Percentiles rank a stretch among this genome's conserved stretches.
Conservation (phyloP, 2,329 filamentous ascomycete genomes). For the Stromatinia cepivora region DNA sequence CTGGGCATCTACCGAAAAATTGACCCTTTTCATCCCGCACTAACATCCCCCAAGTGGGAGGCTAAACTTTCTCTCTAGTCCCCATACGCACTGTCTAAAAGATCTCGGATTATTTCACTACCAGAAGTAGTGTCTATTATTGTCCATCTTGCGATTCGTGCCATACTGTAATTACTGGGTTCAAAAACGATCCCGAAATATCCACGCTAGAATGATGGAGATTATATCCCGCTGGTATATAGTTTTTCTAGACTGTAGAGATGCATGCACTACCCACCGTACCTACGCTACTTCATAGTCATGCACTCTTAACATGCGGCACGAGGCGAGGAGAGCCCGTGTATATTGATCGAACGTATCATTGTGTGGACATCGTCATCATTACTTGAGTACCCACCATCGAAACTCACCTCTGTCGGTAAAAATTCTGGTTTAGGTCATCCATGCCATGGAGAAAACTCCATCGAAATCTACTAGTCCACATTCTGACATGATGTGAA, state of each 20-base stretch:
- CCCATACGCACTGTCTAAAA: background rate
- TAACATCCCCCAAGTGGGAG: background rate
- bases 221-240: constrained; percentile 7
- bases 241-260: background rate
- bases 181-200: background rate
- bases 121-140: background rate
- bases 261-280: constrained; percentile 6
- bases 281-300: background rate
- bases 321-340: background rate
- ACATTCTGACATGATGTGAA: background rate
- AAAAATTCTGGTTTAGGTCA: background rate
- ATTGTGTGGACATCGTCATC: background rate
- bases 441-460: background rate
- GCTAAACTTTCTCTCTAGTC: background rate
- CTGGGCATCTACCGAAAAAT: background rate
- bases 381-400: background rate
- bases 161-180: background rate
- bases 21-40: too few relatives aligned
- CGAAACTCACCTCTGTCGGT: background rate
- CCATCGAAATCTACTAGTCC: background rate
- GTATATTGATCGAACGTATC: background rate
- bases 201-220: background rate
- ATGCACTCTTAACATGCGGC: background rate
- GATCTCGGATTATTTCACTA: background rate
- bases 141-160: background rate